phyloP scores from a whole-genome alignment of 345 rosid species.

The Acer campestre region DNA sequence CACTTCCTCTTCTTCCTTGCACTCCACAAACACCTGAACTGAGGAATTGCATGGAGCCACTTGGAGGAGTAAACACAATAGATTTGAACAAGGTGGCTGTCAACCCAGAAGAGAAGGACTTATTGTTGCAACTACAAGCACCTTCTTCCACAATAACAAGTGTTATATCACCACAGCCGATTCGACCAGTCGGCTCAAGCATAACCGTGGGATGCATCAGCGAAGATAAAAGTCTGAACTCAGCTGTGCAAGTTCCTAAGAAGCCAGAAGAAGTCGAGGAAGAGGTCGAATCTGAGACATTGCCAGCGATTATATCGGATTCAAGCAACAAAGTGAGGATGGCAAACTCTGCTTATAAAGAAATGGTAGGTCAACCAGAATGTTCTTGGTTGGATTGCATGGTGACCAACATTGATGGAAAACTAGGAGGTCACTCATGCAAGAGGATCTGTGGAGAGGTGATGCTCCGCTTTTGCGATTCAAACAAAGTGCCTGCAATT shows the following conservation, averaged over 20 bases:
- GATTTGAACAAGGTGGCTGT: slow-evolving; percentile 65
- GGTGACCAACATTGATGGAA: slow-evolving; percentile 32
- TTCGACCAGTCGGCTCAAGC: slow-evolving; percentile 80
- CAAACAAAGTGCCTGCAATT: slow-evolving; percentile 30
- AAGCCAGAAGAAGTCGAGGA: slow-evolving; percentile 74
- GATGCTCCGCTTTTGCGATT: slow-evolving; percentile 47
- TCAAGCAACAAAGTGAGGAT: slow-evolving; percentile 77
- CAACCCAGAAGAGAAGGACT: slow-evolving; percentile 59
- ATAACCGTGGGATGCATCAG: slow-evolving; percentile 66
- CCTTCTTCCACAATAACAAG: slow-evolving; percentile 29
- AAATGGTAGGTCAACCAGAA: slow-evolving; percentile 97
- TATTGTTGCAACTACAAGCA: slow-evolving; percentile 62
- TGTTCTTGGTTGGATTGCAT: slow-evolving; percentile 84
- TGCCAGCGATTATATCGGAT: slow-evolving; percentile 79
- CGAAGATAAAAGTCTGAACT: slow-evolving; percentile 22
- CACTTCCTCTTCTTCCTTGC: slow-evolving; percentile 77
- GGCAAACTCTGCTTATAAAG: slow-evolving; percentile 88
- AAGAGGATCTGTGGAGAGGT: slow-evolving; percentile 90
- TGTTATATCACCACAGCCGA: slow-evolving; percentile 67
- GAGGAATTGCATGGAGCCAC: slow-evolving; percentile 41
- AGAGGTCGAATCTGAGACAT: slow-evolving; percentile 67
- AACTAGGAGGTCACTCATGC: slow-evolving; percentile 25
- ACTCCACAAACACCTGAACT: slow-evolving; percentile 33
- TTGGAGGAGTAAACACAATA: slow-evolving; percentile 30
- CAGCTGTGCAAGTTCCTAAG: slow-evolving; percentile 31